A percentile compares a stretch with the other conserved stretches of the same genome.
phyloP scores from a whole-genome alignment of 805 yeast genomes.

The Candida caryicola region DNA sequence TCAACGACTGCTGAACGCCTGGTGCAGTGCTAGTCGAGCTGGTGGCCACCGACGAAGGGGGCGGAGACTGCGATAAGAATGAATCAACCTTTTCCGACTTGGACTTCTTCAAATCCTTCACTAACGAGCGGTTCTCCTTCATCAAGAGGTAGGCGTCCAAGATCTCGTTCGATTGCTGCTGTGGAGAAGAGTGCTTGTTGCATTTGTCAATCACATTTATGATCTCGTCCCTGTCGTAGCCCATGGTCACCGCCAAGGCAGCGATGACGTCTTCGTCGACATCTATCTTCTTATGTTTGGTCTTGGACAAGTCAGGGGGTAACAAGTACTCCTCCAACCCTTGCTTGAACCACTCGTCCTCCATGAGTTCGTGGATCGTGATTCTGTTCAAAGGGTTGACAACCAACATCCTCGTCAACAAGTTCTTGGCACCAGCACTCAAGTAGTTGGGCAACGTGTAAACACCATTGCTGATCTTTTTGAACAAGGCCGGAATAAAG shows the following conservation, averaged over 20 bases:
- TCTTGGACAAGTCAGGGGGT: slow-evolving; percentile 27
- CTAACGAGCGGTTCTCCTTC: slow-evolving; percentile 71
- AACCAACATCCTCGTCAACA: slow-evolving; percentile 29
- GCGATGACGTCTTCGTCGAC: slow-evolving; percentile 27
- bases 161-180: slow-evolving; percentile 59
- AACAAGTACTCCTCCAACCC: slow-evolving; percentile 28
- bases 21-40: slow-evolving; percentile 32
- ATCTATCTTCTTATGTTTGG: slow-evolving; percentile 24
- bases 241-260: slow-evolving; percentile 29
- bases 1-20: slow-evolving; percentile 44
- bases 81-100: slow-evolving; percentile 54
- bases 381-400: slow-evolving; percentile 30
- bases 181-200: slow-evolving; percentile 18
- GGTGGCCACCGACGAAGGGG: slow-evolving; percentile 37
- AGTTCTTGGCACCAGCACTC: slow-evolving; percentile 26
- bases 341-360: slow-evolving; percentile 30
- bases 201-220: slow-evolving; percentile 20
- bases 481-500: slow-evolving; percentile 29
- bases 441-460: slow-evolving; percentile 31
- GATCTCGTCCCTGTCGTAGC: slow-evolving; percentile 29
- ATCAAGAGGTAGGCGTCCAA: slow-evolving; percentile 82
- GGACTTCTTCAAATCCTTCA: slow-evolving; percentile 59
- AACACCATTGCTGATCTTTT: slow-evolving; percentile 31
- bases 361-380: slow-evolving; percentile 31
- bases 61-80: slow-evolving; percentile 60